Evolutionary conservation across 2,329 filamentous ascomycete species (phyloP), one percentile per base, ranked within the genome.

Genomic region (Phoma sp.): DNA sequence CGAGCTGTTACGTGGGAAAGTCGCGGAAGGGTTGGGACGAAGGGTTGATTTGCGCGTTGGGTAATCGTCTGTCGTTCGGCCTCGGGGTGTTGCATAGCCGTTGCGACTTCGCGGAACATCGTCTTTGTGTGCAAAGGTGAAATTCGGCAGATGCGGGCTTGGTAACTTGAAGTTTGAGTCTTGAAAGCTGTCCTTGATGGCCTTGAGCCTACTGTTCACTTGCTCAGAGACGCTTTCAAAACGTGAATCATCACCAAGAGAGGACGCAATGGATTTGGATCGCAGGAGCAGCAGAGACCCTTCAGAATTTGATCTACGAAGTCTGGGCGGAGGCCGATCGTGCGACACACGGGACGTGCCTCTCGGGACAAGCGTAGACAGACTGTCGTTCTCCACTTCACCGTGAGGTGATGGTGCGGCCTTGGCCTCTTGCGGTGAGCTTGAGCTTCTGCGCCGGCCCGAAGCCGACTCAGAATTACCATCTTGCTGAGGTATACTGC

Each of bases 151-250:
- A 2, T 69, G 71, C 13, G 78, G 75, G 51, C 80, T 70, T 14
- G 79, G 79, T 44, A 81, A 59, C 67, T 87, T 90, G 75, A 93
- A 89, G 49, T 87, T 90, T 2, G 92, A 90, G 65, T 96, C 92
- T 69, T 91, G 87, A 58, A 90, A 85, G 68, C 89, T 96, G 71
- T 97, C 93, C 68, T 87, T 89, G 71, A 98, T 90, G 4, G 93
- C 93, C 77, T 96, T 96, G 68, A 95, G 82, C 37, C 93, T 84
- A 63, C 89, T 91, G 67, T 97, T 98, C 61, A 93, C 89, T 78
- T 95, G 90, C 57, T 91, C 89, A 38, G 87, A 85, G 10, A 96
- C 86, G 72, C 95, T 82, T 44, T 89, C 85, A 72, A 95, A 98
- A 39, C 88, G 83, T 35, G 86, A 85, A 65, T 93, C 90, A 68